Evolutionary conservation across 345 rosid genomes (phyloP).

Genomic region (Gossypioides kirkii): DNA sequence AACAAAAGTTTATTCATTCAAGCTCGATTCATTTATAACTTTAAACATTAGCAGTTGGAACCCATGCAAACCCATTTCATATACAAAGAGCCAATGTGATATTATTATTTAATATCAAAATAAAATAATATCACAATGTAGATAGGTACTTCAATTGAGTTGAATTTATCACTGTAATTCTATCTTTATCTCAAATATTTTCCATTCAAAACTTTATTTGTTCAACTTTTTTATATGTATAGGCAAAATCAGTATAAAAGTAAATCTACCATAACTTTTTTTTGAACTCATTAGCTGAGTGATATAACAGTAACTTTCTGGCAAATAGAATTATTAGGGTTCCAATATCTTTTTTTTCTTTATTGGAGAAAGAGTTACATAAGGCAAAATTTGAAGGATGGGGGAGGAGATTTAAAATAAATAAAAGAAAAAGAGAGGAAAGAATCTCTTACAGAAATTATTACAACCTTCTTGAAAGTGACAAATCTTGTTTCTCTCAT

Average conservation of each 20-base stretch:
- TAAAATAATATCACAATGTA: background rate
- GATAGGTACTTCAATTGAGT: background rate
- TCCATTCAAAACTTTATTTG: background rate
- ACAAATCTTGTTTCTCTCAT: constrained; percentile 26
- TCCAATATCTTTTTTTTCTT: background rate
- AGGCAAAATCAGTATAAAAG: background rate
- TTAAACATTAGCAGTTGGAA: background rate
- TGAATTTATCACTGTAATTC: background rate
- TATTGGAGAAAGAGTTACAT: background rate
- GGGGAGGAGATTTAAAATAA: background rate
- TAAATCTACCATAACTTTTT: background rate
- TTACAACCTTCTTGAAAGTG: constrained; percentile 24
- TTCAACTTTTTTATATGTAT: background rate
- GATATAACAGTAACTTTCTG: background rate
- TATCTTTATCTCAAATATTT: background rate
- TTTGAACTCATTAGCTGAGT: background rate
- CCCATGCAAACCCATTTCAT: background rate
- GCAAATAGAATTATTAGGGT: constrained; percentile 7
- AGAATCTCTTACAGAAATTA: constrained; percentile 19
- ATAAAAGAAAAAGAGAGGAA: background rate
- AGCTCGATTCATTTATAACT: too few species aligned
- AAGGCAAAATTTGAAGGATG: background rate
- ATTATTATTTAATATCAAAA: too few species aligned
- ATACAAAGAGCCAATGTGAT: too few species aligned
- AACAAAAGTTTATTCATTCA: too few species aligned